phyloP scores from a whole-genome alignment of 1,284 basidiomycete genomes.

The Trichosporon ovoides region DNA sequence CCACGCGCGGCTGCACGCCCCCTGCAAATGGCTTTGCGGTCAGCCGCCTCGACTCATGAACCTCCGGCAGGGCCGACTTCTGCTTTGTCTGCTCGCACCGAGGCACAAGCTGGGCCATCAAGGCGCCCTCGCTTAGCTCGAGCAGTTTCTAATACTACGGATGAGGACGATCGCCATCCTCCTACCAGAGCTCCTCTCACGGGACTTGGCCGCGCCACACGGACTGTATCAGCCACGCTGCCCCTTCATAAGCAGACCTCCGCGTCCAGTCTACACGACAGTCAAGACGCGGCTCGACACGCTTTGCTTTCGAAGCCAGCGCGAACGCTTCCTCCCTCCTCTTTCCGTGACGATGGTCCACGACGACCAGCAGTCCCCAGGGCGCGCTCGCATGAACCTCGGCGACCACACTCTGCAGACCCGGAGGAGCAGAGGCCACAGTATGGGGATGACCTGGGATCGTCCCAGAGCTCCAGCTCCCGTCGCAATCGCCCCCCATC shows the following conservation, averaged over 20 bases:
- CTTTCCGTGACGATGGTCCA: background rate
- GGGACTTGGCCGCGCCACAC: background rate
- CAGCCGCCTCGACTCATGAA: background rate
- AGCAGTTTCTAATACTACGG: background rate
- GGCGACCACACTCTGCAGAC: background rate
- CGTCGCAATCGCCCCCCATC: background rate
- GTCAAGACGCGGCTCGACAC: background rate
- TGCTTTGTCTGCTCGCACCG: background rate
- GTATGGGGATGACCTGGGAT: background rate
- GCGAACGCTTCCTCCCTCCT: background rate
- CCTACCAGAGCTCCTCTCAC: background rate
- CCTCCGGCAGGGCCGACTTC: background rate
- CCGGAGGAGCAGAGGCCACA: background rate
- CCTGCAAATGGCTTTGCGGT: conserved; percentile 11
- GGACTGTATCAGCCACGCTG: background rate
- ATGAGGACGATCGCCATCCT: background rate
- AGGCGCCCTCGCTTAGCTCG: background rate
- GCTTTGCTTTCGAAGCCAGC: background rate
- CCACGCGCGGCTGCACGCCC: conserved; percentile 7
- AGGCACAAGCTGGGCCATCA: background rate
- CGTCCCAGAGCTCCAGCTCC: background rate
- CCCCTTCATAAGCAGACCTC: background rate
- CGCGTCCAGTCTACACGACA: background rate
- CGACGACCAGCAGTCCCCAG: background rate
- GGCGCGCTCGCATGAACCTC: background rate